Conservation (phyloP, 202 grass and related monocot genomes). For the Alloteropsis angusta region DNA sequence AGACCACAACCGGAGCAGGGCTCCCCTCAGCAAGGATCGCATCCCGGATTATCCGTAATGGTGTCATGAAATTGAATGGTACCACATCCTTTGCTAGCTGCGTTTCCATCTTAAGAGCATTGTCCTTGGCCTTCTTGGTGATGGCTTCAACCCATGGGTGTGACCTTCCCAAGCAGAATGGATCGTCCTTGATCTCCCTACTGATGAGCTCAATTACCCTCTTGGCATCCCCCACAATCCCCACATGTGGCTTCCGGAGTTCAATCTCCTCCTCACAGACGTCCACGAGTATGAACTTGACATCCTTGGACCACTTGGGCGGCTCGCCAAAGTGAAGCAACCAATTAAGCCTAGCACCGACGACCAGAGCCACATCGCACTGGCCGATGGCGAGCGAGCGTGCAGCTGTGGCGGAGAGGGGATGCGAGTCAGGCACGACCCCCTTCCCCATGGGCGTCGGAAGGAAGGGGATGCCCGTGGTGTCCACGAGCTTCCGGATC, state of each 20-base stretch:
- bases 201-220: constrained; percentile 60
- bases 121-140: constrained; percentile 71
- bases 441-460: constrained; percentile 96
- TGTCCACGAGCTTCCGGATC: constrained; percentile 70
- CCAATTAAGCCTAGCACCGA: constrained; percentile 88
- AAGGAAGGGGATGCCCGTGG: constrained; percentile 76
- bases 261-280: constrained; percentile 73
- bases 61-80: constrained; percentile 92
- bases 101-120: constrained; percentile 69
- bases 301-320: constrained; percentile 83
- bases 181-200: constrained; percentile 77
- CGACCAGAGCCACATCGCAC: constrained; percentile 71
- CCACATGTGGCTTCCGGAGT: constrained; percentile 67
- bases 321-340: constrained; percentile 82
- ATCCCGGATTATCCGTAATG: constrained; percentile 78
- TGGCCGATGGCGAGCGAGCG: constrained; percentile 67
- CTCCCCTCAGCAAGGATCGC: constrained; percentile 67
- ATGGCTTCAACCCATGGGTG: constrained; percentile 82
- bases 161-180: constrained; percentile 65
- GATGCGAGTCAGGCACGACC: constrained; percentile 64
- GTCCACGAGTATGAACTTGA: constrained; percentile 86
- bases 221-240: constrained; percentile 72
- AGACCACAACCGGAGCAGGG: constrained; percentile 67
- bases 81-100: constrained; percentile 64
- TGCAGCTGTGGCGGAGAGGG: constrained; percentile 71